Conservation (phyloP, 2,329 filamentous ascomycete species). For the Cylindrodendrum hubeiense region DNA sequence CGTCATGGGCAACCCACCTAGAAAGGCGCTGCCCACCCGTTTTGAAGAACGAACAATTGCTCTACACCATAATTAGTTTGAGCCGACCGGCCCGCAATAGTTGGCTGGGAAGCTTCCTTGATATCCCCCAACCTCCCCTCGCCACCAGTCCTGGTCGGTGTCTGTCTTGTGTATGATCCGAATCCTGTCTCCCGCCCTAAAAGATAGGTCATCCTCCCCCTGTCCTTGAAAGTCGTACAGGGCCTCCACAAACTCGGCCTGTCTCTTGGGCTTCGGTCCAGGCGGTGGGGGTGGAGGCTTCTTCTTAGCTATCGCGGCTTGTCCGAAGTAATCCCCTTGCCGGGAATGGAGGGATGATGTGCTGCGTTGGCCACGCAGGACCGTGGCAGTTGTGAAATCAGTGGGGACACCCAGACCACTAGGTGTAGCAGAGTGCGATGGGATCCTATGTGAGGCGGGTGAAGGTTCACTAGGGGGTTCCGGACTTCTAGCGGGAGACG, state of each 20-base stretch:
- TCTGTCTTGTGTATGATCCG: constrained; percentile 22
- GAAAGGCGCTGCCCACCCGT: not conserved
- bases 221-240: constrained; percentile 26
- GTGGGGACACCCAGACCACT: constrained; percentile 17
- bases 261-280: constrained; percentile 17
- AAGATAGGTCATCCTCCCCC: constrained; percentile 25
- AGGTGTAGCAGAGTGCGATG: constrained; percentile 8
- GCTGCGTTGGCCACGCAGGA: constrained; percentile 19
- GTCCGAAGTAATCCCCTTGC: constrained; percentile 16
- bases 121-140: constrained; percentile 20
- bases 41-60: not conserved
- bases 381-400: constrained; percentile 26
- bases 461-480: not conserved
- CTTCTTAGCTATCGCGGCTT: constrained; percentile 22
- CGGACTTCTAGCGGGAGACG: not conserved
- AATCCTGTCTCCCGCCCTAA: constrained; percentile 24
- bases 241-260: constrained; percentile 25
- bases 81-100: constrained; percentile 20
- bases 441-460: constrained; percentile 5
- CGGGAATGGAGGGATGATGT: constrained; percentile 6
- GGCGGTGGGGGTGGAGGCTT: constrained; percentile 26
- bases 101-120: constrained; percentile 30
- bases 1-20: not conserved
- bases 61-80: constrained; percentile 1
- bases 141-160: constrained; percentile 31